A percentile compares a stretch with the other conserved stretches of the same genome.
Evolutionary conservation across 2,329 filamentous ascomycete species (phyloP).

Genomic region (Penicillium sclerotigenum): DNA sequence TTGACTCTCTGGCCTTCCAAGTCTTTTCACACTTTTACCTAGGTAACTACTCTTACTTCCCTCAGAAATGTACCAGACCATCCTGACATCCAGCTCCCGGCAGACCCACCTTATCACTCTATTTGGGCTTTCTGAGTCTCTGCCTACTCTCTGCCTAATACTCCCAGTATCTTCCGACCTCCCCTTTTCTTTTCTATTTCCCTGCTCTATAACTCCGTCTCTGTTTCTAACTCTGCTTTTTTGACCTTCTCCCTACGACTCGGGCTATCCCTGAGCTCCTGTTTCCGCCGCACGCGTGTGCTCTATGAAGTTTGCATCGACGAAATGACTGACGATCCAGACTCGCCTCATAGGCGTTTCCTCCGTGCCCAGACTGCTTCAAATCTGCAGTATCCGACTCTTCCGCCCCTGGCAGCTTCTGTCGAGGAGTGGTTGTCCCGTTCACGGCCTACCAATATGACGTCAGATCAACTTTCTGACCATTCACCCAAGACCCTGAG

Average conservation of each 20-base stretch:
- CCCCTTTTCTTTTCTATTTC: neutral
- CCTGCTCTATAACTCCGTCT: neutral
- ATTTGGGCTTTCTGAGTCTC: slow-evolving; percentile 5
- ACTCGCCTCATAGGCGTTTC: slow-evolving; percentile 30
- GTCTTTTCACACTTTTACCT: neutral
- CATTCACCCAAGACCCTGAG: slow-evolving; percentile 36
- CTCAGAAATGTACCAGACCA: neutral
- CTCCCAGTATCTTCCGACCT: slow-evolving; percentile 7
- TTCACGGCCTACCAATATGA: slow-evolving; percentile 43
- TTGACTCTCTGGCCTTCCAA: neutral
- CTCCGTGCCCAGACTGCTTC: slow-evolving; percentile 28
- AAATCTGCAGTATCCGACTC: slow-evolving; percentile 42
- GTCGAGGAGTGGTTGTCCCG: slow-evolving; percentile 43
- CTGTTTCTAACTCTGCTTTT: slow-evolving; percentile 6
- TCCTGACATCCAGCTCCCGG: slow-evolving; percentile 5
- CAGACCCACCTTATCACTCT: slow-evolving; percentile 13
- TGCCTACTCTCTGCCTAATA: slow-evolving; percentile 1
- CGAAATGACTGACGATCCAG: slow-evolving; percentile 40
- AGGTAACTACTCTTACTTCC: neutral
- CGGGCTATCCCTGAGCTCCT: slow-evolving; percentile 6
- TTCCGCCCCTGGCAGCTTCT: slow-evolving; percentile 39
- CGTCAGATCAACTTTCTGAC: slow-evolving; percentile 32
- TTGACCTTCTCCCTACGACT: neutral
- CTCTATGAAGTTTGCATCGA: slow-evolving; percentile 9
- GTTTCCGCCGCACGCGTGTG: slow-evolving; percentile 4